phyloP scores from a whole-genome alignment of 1,284 basidiomycete genomes.

The Leucoagaricus sp. region DNA sequence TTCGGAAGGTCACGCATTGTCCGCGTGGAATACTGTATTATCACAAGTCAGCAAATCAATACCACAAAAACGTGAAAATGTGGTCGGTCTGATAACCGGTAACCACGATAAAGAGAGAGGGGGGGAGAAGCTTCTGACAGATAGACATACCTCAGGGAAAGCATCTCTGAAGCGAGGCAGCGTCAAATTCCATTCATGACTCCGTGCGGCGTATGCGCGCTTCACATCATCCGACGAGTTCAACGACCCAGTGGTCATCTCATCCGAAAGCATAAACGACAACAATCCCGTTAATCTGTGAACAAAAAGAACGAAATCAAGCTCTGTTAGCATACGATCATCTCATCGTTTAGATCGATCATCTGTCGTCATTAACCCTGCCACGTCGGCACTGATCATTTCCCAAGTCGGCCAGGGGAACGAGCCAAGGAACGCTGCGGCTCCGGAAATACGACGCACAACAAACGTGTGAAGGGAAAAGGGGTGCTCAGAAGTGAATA shows the following conservation, averaged over 20 bases:
- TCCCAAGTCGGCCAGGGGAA: no score
- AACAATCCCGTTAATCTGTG: conserved; percentile 88
- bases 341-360: conserved; percentile 1
- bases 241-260: conserved; percentile 94
- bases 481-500: conserved; percentile 10
- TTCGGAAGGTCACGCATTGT: conserved; percentile 77
- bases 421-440: no score
- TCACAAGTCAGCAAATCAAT: conserved; percentile 19
- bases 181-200: conserved; percentile 83
- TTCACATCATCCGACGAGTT: conserved; percentile 83
- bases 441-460: no score
- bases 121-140: background rate
- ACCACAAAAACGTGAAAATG: conserved; percentile 18
- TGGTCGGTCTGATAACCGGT: background rate
- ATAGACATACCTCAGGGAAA: conserved; percentile 73
- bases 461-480: conserved; percentile 7
- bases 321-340: conserved; percentile 14
- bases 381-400: conserved; percentile 9
- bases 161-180: conserved; percentile 84
- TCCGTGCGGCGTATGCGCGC: conserved; percentile 72
- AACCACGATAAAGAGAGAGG: background rate
- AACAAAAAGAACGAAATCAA: no score
- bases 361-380: conserved; percentile 3
- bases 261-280: conserved; percentile 95
- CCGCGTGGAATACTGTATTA: conserved; percentile 65